Conservation (phyloP, 345 rosid species). For the Luvunga scandens region DNA sequence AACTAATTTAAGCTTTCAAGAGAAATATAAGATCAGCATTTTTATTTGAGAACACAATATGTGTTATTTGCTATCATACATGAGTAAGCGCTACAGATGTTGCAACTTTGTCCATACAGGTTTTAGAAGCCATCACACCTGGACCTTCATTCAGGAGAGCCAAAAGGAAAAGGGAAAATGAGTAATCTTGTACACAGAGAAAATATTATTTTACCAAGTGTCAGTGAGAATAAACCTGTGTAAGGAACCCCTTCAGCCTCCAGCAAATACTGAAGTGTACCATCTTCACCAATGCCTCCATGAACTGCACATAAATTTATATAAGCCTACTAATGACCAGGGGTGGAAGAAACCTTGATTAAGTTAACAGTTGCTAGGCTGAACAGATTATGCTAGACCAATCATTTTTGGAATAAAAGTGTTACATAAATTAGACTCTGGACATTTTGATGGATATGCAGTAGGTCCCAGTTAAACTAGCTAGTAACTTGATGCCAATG, state of each 20-base stretch:
- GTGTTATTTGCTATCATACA: conserved; percentile 40
- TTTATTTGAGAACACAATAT: background rate
- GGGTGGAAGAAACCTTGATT: background rate
- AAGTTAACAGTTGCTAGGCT: background rate
- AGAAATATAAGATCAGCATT: background rate
- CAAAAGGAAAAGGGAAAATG: conserved; percentile 12
- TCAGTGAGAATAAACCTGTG: conserved; percentile 51
- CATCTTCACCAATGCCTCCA: conserved; percentile 98
- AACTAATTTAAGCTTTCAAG: conserved; percentile 4
- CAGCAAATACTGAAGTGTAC: conserved; percentile 80
- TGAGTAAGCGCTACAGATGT: conserved; percentile 78
- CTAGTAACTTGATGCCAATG: background rate
- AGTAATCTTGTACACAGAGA: background rate
- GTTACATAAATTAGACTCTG: background rate
- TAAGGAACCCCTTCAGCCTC: conserved; percentile 76
- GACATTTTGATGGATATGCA: background rate
- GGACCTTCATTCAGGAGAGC: conserved; percentile 56
- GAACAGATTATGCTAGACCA: background rate
- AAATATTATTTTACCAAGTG: background rate
- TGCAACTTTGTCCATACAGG: conserved; percentile 89
- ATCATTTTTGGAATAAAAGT: background rate
- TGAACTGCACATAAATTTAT: conserved; percentile 53
- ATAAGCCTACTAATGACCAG: background rate
- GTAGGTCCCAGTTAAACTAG: background rate
- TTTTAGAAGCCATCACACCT: conserved; percentile 72